Evolutionary conservation across 2,329 filamentous ascomycete genomes (phyloP), one percentile per base, ranked within the genome.

Genomic region (Penicillium sp.): DNA sequence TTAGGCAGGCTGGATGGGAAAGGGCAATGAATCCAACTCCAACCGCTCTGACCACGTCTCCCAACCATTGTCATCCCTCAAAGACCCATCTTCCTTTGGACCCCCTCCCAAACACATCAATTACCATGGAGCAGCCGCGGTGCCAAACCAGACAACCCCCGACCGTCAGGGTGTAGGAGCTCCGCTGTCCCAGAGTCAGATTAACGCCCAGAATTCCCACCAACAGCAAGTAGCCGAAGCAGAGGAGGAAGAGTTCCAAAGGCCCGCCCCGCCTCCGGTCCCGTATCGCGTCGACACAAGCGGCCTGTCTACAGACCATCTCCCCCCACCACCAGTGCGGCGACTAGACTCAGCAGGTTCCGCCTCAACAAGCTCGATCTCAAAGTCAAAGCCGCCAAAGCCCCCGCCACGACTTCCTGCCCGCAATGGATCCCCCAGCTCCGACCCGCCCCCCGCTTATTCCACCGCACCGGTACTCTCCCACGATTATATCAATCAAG

Each of bases 31-130:
- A 56, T 63, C 73, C 17, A 71, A 75, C 41, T 69, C 75, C 38
- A 76, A 83, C 33, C 68, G 72, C 42, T 63, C 72, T 35, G 78
- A 82, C 25, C 85, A 86, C 62, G 76, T 82, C 52, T 82, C 84
- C 7, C 80, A 81, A 17, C 91, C 92, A 1, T 77, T 95, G 43
- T 81, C 86, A 9, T 81, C 85, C 4, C 81, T 96, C 31, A 87
- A 86, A 71, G 91, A 96, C 70, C 92, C 91, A 1, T 74, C 84
- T 1, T 84, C 86, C 17, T 96, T 96, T 71, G 91, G 85, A 2
- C 90, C 91, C 25, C 92, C 92, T 27, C 92, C 92, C 0, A 93
- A 85, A 67, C 89, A 84, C 60, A 74, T 79, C 56, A 78, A 80
- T 50, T 81, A 80, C 62, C 76, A 82, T 69, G 75, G 78, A 56